These are phyloP conservation scores for Cladophialophora immunda DNA, from an alignment of 2,329 filamentous ascomycete genomes.

Conservation along the genomic window DNA sequence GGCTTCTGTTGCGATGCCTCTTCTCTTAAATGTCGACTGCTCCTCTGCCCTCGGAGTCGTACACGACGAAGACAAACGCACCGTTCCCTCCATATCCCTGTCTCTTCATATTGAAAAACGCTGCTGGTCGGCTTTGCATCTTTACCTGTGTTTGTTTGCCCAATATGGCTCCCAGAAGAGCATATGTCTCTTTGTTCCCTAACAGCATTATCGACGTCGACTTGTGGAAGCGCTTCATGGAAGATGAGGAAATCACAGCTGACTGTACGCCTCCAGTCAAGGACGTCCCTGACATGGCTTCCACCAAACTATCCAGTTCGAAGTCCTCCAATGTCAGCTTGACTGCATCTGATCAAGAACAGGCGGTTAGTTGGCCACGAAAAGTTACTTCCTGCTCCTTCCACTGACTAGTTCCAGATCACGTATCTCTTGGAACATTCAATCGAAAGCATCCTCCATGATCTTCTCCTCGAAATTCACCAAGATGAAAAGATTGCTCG, in stretches of 20 bases:
- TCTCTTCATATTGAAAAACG: neutral
- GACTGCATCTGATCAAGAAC: conserved; percentile 32
- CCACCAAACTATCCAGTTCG: conserved; percentile 16
- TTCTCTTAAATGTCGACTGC: neutral
- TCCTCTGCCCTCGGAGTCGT: neutral
- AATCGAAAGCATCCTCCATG: conserved; percentile 68
- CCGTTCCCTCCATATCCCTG: neutral
- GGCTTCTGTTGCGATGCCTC: neutral
- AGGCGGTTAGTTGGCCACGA: conserved; percentile 28
- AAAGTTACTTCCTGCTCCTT: neutral
- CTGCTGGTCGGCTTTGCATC: conserved; percentile 12
- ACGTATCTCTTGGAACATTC: conserved; percentile 63
- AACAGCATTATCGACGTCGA: conserved; percentile 26
- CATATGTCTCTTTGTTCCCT: conserved; percentile 17
- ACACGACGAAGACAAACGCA: conserved; percentile 3
- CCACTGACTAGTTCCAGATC: conserved; percentile 33
- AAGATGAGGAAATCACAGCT: conserved; percentile 34
- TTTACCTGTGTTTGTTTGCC: conserved; percentile 4
- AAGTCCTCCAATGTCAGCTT: conserved; percentile 28
- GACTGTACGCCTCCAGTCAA: conserved; percentile 35
- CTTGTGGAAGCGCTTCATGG: conserved; percentile 34
- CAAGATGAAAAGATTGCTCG: conserved; percentile 68
- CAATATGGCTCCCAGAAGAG: conserved; percentile 27
- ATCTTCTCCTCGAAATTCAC: conserved; percentile 66
- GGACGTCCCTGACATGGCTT: conserved; percentile 25